Evolutionary conservation across 371 early-diverging fungal genomes (phyloP), one percentile per base, ranked within the genome.

Genomic region (Edhazardia aedis): DNA sequence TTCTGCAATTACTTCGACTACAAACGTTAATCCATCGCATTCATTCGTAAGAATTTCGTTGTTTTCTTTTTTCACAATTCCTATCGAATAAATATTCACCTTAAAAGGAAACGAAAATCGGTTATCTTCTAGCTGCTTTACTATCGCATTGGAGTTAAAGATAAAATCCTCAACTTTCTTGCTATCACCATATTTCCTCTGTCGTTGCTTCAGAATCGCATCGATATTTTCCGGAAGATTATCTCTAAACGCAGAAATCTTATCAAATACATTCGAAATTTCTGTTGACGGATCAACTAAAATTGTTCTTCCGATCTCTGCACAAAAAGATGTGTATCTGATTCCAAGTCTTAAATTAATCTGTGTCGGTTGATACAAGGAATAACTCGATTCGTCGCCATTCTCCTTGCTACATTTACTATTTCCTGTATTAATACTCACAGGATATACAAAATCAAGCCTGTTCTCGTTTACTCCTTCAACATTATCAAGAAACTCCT

Each of bases 321-420:
- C 44, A 56, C 64, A 70, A 49, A 66, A 63, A 36, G 69, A 66
- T 26, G 61, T 40, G 48, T 70, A 68, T 46, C 66, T 64, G 4
- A 69, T 47, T 12, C 70, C 65, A 19, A 72, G 23, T 50, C 54
- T 61, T 29, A 51, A 16, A 46, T 11, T 40, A 40, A 40, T n/a
- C 4, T 16, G 4, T 7, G 9, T 33, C 6, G 6, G 14, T 14
- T 33, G 33, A 6, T 9, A 33, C 6, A 33, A 33, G 6, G 14
- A 33, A 9, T 33, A 6, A 9, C 14, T 14, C 33, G 14, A 33
- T 33, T 33, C 33, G 6, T 40, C 42, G 21, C 21, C 18, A 6
- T 11, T 40, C 21, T 16, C 42, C 14, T 18, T 7, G 16, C 6
- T 11, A 40, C 21, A 6, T 16, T 6, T 40, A 18, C 21, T 6